phyloP scores from a whole-genome alignment of 2,329 filamentous ascomycete species.

The Botryotinia calthae region DNA sequence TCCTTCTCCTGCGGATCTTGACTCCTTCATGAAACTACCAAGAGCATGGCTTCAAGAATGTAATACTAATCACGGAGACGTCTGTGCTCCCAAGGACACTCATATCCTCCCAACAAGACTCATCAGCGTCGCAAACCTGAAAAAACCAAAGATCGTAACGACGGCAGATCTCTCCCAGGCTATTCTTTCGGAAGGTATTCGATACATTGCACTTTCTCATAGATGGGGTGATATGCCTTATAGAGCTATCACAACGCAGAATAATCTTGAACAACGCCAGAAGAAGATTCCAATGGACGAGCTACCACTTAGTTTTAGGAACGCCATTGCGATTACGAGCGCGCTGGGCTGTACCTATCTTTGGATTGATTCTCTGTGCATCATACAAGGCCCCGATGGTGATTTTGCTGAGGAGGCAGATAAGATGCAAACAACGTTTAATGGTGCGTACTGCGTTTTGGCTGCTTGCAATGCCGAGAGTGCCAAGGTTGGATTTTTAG shows the following conservation, averaged over 20 bases:
- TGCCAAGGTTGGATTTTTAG: background rate
- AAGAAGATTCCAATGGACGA: conserved; percentile 22
- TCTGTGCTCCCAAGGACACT: background rate
- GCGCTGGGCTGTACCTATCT: conserved; percentile 34
- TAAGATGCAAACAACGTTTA: conserved; percentile 33
- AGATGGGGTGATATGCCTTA: conserved; percentile 22
- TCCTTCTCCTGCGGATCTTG: background rate
- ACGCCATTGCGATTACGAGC: conserved; percentile 35
- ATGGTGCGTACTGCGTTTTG: conserved; percentile 17
- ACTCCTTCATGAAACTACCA: background rate
- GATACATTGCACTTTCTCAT: conserved; percentile 24
- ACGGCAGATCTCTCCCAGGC: background rate
- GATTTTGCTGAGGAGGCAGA: conserved; percentile 33
- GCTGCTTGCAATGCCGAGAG: conserved; percentile 11
- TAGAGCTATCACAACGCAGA: background rate
- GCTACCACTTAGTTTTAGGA: conserved; percentile 32
- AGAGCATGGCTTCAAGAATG: background rate
- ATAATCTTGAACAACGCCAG: conserved; percentile 6
- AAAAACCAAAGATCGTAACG: background rate
- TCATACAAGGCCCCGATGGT: conserved; percentile 35
- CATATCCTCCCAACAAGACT: background rate
- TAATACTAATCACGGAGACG: background rate
- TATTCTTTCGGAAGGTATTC: background rate
- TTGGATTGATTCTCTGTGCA: conserved; percentile 41
- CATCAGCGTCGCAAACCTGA: background rate